Evolutionary conservation across 176 grass and related monocot species (phyloP), one percentile per base, ranked within the genome.

Genomic region (Oryza australiensis): DNA sequence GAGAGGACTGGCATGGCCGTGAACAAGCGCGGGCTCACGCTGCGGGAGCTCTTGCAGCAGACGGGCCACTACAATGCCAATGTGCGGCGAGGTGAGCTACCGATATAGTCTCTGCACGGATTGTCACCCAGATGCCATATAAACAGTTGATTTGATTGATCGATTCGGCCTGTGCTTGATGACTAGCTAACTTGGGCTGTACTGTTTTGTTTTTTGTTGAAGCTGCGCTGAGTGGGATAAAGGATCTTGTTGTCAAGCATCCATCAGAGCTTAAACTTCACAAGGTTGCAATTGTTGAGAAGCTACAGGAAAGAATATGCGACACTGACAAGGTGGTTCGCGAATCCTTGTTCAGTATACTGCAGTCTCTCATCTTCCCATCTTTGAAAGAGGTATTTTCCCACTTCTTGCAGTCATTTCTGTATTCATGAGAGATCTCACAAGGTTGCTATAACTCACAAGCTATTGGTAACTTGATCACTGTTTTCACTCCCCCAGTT

Each of bases 311-410:
- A 72, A 85, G 88, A 46, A 89, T 86, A 77, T 89, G 83, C 0
- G 88, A 98, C 51, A 65, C 42, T 27, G 93, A 98, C 74, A 95
- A 90, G 79, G 85, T 78, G 20, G 96, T 95, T 62, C 85, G 93
- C 30, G 93, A 98, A 41, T 87, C 80, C 2, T 72, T 98, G 34
- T 93, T 81, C 79, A 87, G 75, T 69, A 68, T 95, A 67, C 74
- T 98, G 46, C 87, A 93, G 82, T 89, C 78, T 77, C 82, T 90
- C 53, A 80, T 98, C 51, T 88, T 98, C 79, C 90, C 88, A 37
- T 86, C 90, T 78, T 82, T 93, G 28, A 98, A 98, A 77, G 90
- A 95, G 93, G 96, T 98, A 94, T 16, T n/a, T 34, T 7, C 26
- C 35, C 20, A 55, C 23, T 26, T 30, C 37, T 20, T 26, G 3